Evolutionary conservation across 129 eudicot species (phyloP), one percentile per base, ranked within the genome.

Genomic region (Chrysanthemum seticuspe): DNA sequence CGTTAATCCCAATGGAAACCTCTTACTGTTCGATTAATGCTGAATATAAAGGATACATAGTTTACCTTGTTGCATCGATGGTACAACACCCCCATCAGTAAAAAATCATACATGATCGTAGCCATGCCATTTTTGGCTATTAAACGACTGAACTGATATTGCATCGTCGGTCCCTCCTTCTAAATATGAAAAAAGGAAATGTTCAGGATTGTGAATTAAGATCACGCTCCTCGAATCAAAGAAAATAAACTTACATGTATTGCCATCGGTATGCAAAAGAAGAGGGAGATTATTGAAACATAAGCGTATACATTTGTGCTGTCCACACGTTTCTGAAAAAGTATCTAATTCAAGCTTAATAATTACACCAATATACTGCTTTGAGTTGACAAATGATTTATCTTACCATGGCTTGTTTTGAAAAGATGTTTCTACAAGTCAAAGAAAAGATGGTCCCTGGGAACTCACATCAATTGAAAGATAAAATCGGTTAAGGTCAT

Each of bases 351-450:
- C 53, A 78, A 77, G 69, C 31, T 21, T 11, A 12, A 13, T 27
- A 4, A 9, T 27, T 61, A 27, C 66, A 10, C 13, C 13, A 11
- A 61, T 27, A 0, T 31, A 25, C 10, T 10, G 66, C 13, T 21
- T 27, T 10, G 13, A 23, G 25, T 13, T 18, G 19, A 61, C 6
- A 64, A 62, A 11, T 23, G 13, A 51, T 4, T 45, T 29, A 45
- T 48, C 16, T 47, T 16, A 91, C 97, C 97, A 91, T 88, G 76
- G 97, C 97, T 79, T 91, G 86, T 87, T 91, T 91, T 0, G 96
- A 91, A 75, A 86, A 91, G 19, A 91, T 83, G 84, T 96, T 91
- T 85, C 97, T 79, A 86, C 87, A 88, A 68, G 97, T 91, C 89
- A 91, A 91, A 62, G 97, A 91, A 66, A 91, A 86, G 73, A 91